A percentile compares a stretch with the other conserved stretches of the same genome.
Evolutionary conservation across 139 green algal genomes (phyloP).

Genomic region (Chlorella sp.): DNA sequence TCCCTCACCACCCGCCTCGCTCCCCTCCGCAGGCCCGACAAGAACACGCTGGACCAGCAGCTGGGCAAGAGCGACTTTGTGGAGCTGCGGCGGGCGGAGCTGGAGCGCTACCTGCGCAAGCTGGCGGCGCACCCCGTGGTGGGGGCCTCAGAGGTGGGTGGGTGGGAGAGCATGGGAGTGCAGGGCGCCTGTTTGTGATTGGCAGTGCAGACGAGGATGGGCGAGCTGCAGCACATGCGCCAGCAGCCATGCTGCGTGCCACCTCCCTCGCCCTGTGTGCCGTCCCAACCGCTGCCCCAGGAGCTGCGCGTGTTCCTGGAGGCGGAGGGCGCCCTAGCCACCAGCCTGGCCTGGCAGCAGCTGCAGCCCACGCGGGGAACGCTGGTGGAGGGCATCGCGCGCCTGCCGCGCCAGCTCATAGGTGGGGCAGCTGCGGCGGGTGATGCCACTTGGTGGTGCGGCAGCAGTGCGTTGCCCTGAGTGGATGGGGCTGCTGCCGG

Average conservation of each 20-base stretch:
- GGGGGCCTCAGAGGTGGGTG: constrained; percentile 51
- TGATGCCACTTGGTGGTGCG: not conserved
- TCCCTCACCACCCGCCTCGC: not conserved
- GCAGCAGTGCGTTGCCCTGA: not conserved
- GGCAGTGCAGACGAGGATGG: not conserved
- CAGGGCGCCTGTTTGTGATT: not conserved
- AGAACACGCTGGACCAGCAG: constrained; percentile 79
- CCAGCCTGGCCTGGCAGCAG: constrained; percentile 61
- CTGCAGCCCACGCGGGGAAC: constrained; percentile 60
- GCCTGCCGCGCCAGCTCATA: constrained; percentile 79
- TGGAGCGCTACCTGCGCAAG: constrained; percentile 87
- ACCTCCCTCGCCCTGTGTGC: not conserved
- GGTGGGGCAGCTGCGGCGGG: constrained; percentile 5
- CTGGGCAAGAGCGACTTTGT: constrained; percentile 76
- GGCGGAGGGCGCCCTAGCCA: constrained; percentile 70
- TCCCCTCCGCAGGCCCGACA: constrained; percentile 68
- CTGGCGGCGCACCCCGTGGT: constrained; percentile 85
- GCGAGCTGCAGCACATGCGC: not conserved
- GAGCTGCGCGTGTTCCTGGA: constrained; percentile 88
- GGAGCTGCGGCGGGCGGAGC: constrained; percentile 68
- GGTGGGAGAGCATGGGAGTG: constrained; percentile 1
- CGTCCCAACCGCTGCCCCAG: constrained; percentile 32
- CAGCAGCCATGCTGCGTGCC: not conserved
- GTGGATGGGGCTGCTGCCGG: not conserved
- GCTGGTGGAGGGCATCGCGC: constrained; percentile 78